Conservation (phyloP, 176 grass and related monocot genomes). For the Lolium perenne region DNA sequence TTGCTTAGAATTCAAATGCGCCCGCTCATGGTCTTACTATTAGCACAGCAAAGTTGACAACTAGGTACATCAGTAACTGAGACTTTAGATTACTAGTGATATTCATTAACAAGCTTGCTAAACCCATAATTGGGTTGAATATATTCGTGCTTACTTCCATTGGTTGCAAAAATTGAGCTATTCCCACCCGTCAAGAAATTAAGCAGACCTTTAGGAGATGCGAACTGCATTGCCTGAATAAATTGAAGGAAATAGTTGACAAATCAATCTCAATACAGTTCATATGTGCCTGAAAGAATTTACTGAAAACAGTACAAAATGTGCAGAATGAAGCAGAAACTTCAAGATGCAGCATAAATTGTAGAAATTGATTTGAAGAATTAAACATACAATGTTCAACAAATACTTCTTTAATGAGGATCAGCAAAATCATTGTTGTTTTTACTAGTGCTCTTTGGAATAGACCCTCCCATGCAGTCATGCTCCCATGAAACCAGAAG, state of each 20-base stretch:
- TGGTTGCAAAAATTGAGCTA: constrained; percentile 62
- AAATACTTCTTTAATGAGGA: constrained; percentile 10
- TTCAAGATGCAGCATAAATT: constrained; percentile 27
- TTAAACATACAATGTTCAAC: neutral
- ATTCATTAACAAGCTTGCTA: constrained; percentile 14
- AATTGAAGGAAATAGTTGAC: constrained; percentile 25
- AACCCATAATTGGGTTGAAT: constrained; percentile 16
- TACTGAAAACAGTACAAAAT: constrained; percentile 8
- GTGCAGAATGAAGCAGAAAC: constrained; percentile 6
- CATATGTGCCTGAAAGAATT: constrained; percentile 4
- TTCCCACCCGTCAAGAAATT: constrained; percentile 70
- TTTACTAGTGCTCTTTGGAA: neutral
- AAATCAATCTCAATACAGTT: constrained; percentile 7
- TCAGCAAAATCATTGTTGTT: neutral
- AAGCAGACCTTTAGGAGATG: constrained; percentile 89
- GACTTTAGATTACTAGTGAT: constrained; percentile 21
- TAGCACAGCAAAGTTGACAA: constrained; percentile 2
- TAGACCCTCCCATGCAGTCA: neutral
- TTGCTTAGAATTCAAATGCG: no score
- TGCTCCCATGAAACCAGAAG: neutral
- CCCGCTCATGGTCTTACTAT: constrained; percentile 34
- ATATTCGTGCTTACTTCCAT: constrained; percentile 56
- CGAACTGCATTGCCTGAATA: constrained; percentile 86
- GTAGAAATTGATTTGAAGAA: constrained; percentile 16
- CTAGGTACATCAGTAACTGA: constrained; percentile 2